Conservation (phyloP, 768 basidiomycete genomes). For the Hortiboletus campestris region DNA sequence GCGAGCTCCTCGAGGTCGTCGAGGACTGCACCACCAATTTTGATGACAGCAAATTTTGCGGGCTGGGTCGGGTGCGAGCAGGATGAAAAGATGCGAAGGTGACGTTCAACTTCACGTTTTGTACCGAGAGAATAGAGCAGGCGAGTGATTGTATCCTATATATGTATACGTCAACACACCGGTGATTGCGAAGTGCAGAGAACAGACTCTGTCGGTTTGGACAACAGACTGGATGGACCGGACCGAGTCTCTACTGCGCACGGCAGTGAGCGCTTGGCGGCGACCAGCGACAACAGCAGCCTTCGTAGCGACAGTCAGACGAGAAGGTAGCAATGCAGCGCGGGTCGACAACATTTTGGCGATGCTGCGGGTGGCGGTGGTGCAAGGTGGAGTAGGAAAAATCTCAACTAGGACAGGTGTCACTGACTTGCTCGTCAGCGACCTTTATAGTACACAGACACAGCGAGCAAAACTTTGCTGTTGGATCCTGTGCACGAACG, state of each 20-base stretch:
- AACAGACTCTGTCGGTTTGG: slow-evolving; percentile 71
- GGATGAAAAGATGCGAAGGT: slow-evolving; percentile 97
- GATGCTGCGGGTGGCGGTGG: background rate
- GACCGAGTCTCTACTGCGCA: slow-evolving; percentile 37
- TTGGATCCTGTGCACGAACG: too few relatives aligned
- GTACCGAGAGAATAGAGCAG: slow-evolving; percentile 96
- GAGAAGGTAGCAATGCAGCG: slow-evolving; percentile 19
- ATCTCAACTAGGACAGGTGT: too few relatives aligned
- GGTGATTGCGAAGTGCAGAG: background rate
- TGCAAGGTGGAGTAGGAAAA: background rate
- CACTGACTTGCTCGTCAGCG: too few relatives aligned
- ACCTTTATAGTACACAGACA: too few relatives aligned
- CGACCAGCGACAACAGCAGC: slow-evolving; percentile 45
- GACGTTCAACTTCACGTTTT: slow-evolving; percentile 96
- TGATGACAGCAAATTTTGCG: slow-evolving; percentile 96
- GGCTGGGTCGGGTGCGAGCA: slow-evolving; percentile 85
- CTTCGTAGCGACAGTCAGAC: slow-evolving; percentile 40
- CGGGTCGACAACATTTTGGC: slow-evolving; percentile 33
- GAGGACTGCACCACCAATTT: slow-evolving; percentile 95
- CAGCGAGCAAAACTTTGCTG: too few relatives aligned
- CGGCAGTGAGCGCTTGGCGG: slow-evolving; percentile 40
- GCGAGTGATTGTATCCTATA: slow-evolving; percentile 93
- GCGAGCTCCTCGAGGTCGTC: slow-evolving; percentile 92
- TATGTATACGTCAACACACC: background rate
- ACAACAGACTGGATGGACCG: slow-evolving; percentile 59